Conservation (phyloP, 148 eudicot species). For the Polygonum maritimum region DNA sequence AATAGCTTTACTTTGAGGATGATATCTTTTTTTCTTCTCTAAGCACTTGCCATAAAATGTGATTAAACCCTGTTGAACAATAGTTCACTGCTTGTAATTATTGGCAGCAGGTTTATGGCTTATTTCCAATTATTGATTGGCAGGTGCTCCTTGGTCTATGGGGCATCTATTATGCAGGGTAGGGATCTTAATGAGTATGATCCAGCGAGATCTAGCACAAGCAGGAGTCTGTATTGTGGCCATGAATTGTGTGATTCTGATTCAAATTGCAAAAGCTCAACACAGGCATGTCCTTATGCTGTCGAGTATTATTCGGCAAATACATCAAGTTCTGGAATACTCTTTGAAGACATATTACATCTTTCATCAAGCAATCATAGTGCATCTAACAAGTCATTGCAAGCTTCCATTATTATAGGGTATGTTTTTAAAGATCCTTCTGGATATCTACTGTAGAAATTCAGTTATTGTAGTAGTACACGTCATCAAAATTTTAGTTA, state of each 20-base stretch:
- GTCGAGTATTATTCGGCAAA: slow-evolving; percentile 44
- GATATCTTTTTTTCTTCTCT: background rate
- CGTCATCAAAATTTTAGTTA: background rate
- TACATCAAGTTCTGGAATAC: slow-evolving; percentile 82
- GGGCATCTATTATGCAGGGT: slow-evolving; percentile 99
- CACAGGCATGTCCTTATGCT: slow-evolving; percentile 63
- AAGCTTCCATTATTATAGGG: slow-evolving; percentile 72
- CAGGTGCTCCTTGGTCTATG: slow-evolving; percentile 98
- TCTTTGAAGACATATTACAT: slow-evolving; percentile 80
- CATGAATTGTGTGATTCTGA: slow-evolving; percentile 63
- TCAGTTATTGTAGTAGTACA: background rate
- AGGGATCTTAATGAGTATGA: slow-evolving; percentile 71
- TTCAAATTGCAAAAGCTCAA: slow-evolving; percentile 47
- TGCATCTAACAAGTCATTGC: slow-evolving; percentile 37
- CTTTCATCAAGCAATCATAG: slow-evolving; percentile 44
- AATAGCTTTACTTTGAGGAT: background rate
- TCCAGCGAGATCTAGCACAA: slow-evolving; percentile 64
- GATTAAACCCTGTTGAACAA: background rate
- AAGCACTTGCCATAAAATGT: background rate
- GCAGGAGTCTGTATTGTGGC: slow-evolving; percentile 60
- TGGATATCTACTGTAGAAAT: background rate
- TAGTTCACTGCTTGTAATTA: background rate
- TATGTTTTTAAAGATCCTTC: slow-evolving; percentile 17
- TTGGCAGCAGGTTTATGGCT: slow-evolving; percentile 63
- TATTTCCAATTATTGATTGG: slow-evolving; percentile 97